These are phyloP conservation scores for Sporothrix curviconia DNA, from an alignment of 2,329 filamentous ascomycete species.

Conservation along the genomic window DNA sequence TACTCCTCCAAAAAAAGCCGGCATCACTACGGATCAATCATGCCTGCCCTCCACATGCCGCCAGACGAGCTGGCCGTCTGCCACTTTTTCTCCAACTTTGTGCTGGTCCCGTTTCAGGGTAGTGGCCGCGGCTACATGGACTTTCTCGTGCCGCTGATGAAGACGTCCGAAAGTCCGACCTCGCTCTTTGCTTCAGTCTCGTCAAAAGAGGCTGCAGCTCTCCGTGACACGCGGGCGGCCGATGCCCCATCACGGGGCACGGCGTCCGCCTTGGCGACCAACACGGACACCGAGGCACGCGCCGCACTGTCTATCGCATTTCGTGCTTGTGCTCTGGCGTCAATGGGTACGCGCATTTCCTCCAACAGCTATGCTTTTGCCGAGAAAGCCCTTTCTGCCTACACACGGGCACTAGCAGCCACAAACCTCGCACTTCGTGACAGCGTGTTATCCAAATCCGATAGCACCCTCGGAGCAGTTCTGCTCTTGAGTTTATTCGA, in stretches of 20 bases:
- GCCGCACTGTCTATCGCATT: constrained; percentile 46
- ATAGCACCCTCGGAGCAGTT: constrained; percentile 53
- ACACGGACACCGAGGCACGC: background rate
- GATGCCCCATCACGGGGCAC: background rate
- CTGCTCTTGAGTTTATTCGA: constrained; percentile 56
- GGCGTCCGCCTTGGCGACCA: background rate
- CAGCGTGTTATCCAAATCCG: constrained; percentile 42
- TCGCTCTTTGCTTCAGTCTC: background rate
- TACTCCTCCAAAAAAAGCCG: constrained; percentile 18
- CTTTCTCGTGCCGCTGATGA: constrained; percentile 51
- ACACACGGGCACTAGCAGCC: constrained; percentile 47
- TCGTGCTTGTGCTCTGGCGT: constrained; percentile 52
- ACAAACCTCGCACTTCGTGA: constrained; percentile 49
- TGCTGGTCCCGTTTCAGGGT: constrained; percentile 47
- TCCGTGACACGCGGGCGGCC: no score
- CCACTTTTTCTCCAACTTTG: constrained; percentile 56
- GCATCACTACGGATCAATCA: constrained; percentile 20
- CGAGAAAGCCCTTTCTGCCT: constrained; percentile 43
- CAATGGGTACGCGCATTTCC: constrained; percentile 46
- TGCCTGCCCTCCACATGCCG: constrained; percentile 37
- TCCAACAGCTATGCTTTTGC: constrained; percentile 28
- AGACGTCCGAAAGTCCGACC: constrained; percentile 27
- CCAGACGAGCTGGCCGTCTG: constrained; percentile 50
- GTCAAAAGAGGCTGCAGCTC: background rate
- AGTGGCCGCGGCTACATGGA: constrained; percentile 51